Evolutionary conservation across 495 filamentous ascomycete species (phyloP).

Genomic region (Hypoxylon lenormandii): DNA sequence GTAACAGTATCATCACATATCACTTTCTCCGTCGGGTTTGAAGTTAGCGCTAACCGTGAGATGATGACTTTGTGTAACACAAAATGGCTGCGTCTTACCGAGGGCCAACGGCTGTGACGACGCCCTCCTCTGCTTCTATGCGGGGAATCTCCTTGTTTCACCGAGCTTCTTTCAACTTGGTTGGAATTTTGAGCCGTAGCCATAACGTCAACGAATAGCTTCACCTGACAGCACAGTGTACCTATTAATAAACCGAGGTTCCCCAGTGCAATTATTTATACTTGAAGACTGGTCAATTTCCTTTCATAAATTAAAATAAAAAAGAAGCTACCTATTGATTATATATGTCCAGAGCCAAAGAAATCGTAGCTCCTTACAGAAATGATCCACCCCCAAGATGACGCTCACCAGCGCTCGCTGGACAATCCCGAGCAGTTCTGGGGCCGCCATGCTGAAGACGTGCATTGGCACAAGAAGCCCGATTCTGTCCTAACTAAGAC

Average conservation of each 20-base stretch:
- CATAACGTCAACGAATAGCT: too few species aligned
- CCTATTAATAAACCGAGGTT: too few species aligned
- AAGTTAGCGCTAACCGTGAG: too few species aligned
- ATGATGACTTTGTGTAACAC: constrained; percentile 31
- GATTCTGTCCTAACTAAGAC: constrained; percentile 58
- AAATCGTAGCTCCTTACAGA: background rate
- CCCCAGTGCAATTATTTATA: too few species aligned
- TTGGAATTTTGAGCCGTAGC: background rate
- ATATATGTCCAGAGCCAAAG: constrained; percentile 10
- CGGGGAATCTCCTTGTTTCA: constrained; percentile 42
- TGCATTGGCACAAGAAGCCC: constrained; percentile 84
- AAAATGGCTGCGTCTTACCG: constrained; percentile 29
- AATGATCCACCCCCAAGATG: constrained; percentile 61
- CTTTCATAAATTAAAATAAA: too few species aligned
- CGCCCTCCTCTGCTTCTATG: constrained; percentile 36
- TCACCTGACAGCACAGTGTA: too few species aligned
- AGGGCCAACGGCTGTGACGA: constrained; percentile 17
- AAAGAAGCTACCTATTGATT: background rate
- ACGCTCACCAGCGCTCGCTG: constrained; percentile 66
- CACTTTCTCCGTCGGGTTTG: too few species aligned
- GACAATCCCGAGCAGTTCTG: constrained; percentile 78
- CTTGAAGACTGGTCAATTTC: too few species aligned
- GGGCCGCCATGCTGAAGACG: constrained; percentile 75
- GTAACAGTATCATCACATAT: too few species aligned
- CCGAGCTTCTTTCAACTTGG: constrained; percentile 19